Evolutionary conservation across 345 rosid genomes (phyloP).

Genomic region (Pistacia vera): DNA sequence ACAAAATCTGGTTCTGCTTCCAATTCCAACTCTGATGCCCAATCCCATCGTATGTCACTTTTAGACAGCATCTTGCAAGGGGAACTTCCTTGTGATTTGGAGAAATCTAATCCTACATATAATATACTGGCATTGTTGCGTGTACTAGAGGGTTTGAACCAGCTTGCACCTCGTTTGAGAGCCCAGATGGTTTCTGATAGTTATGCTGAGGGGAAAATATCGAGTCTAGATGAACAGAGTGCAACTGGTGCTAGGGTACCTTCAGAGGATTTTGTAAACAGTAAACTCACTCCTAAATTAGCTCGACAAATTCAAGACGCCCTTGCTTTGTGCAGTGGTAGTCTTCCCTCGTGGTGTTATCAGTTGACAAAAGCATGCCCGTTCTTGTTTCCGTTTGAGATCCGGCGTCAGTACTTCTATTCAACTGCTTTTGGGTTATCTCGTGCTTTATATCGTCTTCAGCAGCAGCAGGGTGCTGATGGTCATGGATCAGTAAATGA

Average conservation of each 20-base stretch:
- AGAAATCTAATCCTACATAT: constrained; percentile 89
- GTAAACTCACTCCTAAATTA: constrained; percentile 96
- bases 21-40: constrained; percentile 51
- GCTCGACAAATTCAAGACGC: constrained; percentile 99
- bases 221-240: constrained; percentile 56
- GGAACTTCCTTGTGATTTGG: constrained; percentile 93
- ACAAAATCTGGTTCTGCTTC: constrained; percentile 52
- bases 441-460: constrained; percentile 94
- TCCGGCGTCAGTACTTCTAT: constrained; percentile 90
- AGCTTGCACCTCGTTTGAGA: constrained; percentile 87
- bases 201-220: constrained; percentile 71
- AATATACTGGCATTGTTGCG: constrained; percentile 81
- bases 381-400: constrained; percentile 97
- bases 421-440: constrained; percentile 99
- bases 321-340: constrained; percentile 97
- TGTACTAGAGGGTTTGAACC: constrained; percentile 91
- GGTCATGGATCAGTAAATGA: constrained; percentile 82
- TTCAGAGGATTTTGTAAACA: constrained; percentile 77
- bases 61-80: constrained; percentile 92
- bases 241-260: constrained; percentile 58
- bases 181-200: constrained; percentile 58
- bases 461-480: constrained; percentile 99
- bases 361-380: constrained; percentile 98
- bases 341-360: constrained; percentile 97
- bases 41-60: constrained; percentile 58